Evolutionary conservation across 768 basidiomycete genomes (phyloP).

Genomic region (Termitomyces titanicus): DNA sequence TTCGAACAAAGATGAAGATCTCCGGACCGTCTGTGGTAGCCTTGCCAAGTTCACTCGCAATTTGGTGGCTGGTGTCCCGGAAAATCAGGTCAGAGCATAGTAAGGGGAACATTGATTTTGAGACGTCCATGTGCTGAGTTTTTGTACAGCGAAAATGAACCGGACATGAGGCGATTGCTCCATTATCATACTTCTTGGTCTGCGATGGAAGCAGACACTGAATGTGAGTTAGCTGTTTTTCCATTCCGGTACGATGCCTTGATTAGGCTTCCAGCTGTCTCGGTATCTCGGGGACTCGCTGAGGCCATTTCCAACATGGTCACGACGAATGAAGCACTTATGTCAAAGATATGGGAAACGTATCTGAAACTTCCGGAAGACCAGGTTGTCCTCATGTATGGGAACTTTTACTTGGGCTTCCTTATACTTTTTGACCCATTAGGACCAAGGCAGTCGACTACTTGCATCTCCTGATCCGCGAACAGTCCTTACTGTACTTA

Average conservation of each 20-base stretch:
- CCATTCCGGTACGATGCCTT: neutral
- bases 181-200: conserved; percentile 78
- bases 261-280: conserved; percentile 42
- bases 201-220: conserved; percentile 50
- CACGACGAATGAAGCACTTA: conserved; percentile 62
- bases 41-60: conserved; percentile 82
- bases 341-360: conserved; percentile 56
- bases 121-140: conserved; percentile 3
- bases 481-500: conserved; percentile 57
- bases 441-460: conserved; percentile 41
- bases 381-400: conserved; percentile 71
- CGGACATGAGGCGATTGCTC: conserved; percentile 60
- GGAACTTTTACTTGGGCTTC: conserved; percentile 8
- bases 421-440: conserved; percentile 14
- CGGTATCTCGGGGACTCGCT: conserved; percentile 60
- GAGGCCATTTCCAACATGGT: conserved; percentile 85
- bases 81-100: conserved; percentile 74
- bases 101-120: conserved; percentile 34
- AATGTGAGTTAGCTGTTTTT: conserved; percentile 40
- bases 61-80: conserved; percentile 67
- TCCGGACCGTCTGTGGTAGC: conserved; percentile 40
- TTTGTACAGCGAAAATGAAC: conserved; percentile 60
- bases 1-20: conserved; percentile 27
- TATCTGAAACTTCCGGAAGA: conserved; percentile 71
- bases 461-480: conserved; percentile 63